Evolutionary conservation across 2,329 filamentous ascomycete genomes (phyloP), one percentile per base, ranked within the genome.

Genomic region (Plectosphaerella plurivora): DNA sequence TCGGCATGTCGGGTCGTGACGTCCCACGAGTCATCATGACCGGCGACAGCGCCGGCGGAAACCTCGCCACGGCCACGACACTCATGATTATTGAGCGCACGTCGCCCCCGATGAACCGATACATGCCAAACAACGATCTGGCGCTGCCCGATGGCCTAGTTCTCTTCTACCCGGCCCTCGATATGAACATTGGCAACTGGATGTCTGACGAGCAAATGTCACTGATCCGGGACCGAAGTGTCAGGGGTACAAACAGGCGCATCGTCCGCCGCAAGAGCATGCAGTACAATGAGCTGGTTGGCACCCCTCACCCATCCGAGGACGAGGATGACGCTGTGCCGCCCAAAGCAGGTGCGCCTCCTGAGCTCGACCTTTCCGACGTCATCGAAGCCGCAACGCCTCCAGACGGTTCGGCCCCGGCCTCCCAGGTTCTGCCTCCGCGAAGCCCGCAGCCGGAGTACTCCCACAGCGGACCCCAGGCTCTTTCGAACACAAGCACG

Each of bases 141-240:
- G 87, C 91, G 1, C 66, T 81, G 0, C 94, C 94, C 0, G 87
- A 89, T 50, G 93, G 91, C 0, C 70, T 97, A 8, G 78, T 97
- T 1, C 77, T 96, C 47, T 85, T 95, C 53, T 99, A 99, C 63
- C 94, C 94, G 1, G 86, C 87, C 0, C 73, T 99, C 54, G 94
- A 97, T 63, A 91, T 97, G 88, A 97, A 96, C 63, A 97, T 97
- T 59, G 91, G 91, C 37, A 97, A 92, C 68, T 99, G 94, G 94
- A 97, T 99, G 92, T 92, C 90, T 1, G 93, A 97, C 61, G 93
- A 97, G 68, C 92, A 99, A 66, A 96, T 97, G 90, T 84, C 90
- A 0, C 73, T 99, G 55, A 96, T 99, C 57, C 86, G 91, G 58
- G 92, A 96, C 57, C 84, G 91, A 11, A 82, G 84, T 53, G 85